Evolutionary conservation across 108 stramenopile species (phyloP), one percentile per base, ranked within the genome.

Genomic region (Nitzschia palea): DNA sequence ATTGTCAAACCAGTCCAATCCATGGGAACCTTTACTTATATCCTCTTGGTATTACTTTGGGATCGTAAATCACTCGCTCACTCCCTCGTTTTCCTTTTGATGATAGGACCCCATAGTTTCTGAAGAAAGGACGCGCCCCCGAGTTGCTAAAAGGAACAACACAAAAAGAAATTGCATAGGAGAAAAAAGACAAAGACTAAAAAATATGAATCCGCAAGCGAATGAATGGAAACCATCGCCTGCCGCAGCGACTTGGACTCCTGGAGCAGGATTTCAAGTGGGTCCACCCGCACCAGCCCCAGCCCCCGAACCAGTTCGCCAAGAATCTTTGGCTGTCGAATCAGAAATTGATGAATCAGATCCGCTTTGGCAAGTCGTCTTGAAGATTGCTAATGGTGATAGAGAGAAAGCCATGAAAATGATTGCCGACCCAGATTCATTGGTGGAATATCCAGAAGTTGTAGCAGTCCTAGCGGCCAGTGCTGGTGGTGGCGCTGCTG

Each of bases 351-450:
- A 91, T 70, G 92, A 95, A 64, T 74, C 51, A 17, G 94, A 95
- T 78, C 91, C 93, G n/a, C 88, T 97, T 6, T 95, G 93, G 88
- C 70, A 82, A 40, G 74, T 83, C 35, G 87, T 93, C 18, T 76
- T 96, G 29, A 85, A 93, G 73, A 82, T 94, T 65, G 78, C 89
- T 56, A 44, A 80, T 4, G 90, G 90, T 12, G 91, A 96, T 69
- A 70, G 86, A 35, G 83, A 58, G 33, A 72, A 70, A 66, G 95
- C 95, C 8, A 31, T 70, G 51, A 85, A 82, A 70, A 67, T 96
- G 69, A 78, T 96, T 62, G 68, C 56, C 35, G 80, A 92, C 69
- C 95, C 95, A 8, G 92, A 96, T 58, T 76, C 71, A 20, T 77
- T 94, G 48, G 54, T 85, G 22, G 36, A 81, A 48, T 90, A 90